phyloP scores from a whole-genome alignment of 352 stramenopile species.

The Pythium rhizo-oryzae region DNA sequence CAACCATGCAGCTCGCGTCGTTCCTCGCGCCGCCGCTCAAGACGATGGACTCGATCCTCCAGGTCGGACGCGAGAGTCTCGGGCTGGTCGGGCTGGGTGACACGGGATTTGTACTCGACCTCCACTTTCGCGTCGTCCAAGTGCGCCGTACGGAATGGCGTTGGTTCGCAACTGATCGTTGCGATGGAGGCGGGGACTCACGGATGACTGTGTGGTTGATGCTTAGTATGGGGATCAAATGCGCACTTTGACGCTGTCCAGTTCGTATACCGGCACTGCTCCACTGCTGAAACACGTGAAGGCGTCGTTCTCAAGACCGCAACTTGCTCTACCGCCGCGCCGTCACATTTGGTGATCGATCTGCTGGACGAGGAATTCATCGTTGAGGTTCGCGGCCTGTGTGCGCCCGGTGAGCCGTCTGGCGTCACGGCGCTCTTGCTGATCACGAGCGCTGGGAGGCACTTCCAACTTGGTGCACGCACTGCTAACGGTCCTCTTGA shows the following conservation, averaged over 20 bases:
- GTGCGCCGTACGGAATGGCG: neutral
- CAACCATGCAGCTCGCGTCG: neutral
- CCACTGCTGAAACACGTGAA: neutral
- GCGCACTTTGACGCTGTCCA: slow-evolving; percentile 10
- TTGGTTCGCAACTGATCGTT: neutral
- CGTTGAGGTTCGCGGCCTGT: neutral
- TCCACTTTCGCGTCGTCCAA: slow-evolving; percentile 1
- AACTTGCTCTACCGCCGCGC: neutral
- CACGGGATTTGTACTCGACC: neutral
- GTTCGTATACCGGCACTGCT: slow-evolving; percentile 20
- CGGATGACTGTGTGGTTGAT: neutral
- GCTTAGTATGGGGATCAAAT: slow-evolving; percentile 11
- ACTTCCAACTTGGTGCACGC: slow-evolving; percentile 1
- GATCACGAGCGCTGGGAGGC: slow-evolving; percentile 11
- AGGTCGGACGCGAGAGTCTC: slow-evolving; percentile 2
- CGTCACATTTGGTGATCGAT: slow-evolving; percentile 4
- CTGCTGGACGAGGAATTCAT: slow-evolving; percentile 17
- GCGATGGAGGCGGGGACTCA: neutral
- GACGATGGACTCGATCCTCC: slow-evolving; percentile 5
- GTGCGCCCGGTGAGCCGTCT: neutral
- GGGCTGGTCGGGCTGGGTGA: neutral
- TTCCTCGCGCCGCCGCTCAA: slow-evolving; percentile 8
- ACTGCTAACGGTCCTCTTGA: neutral
- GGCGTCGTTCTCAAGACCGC: neutral
- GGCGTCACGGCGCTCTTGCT: neutral